These are phyloP conservation scores for Phanerodontia chrysosporium DNA, from an alignment of 768 basidiomycete genomes.

Conservation along the genomic window DNA sequence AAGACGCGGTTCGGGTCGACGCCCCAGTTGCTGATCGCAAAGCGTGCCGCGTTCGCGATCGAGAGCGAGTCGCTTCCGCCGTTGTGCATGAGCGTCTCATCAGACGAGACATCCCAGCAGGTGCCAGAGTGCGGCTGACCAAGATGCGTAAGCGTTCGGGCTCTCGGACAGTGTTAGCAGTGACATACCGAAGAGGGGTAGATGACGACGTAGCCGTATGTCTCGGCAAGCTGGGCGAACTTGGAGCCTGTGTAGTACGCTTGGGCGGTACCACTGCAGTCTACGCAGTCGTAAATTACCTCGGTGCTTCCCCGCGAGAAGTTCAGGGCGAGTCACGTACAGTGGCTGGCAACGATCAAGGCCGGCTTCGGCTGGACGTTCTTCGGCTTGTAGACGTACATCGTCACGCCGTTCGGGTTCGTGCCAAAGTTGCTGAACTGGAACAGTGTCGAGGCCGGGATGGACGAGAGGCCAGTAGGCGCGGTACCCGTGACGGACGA, in stretches of 20 bases:
- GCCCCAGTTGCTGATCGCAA: conserved; percentile 43
- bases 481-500: neutral
- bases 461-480: neutral
- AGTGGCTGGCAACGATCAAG: conserved; percentile 44
- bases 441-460: neutral
- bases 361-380: conserved; percentile 30
- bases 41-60: conserved; percentile 44
- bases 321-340: conserved; percentile 1
- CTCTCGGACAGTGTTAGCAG: conserved; percentile 25
- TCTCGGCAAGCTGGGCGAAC: conserved; percentile 47
- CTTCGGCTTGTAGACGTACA: conserved; percentile 37
- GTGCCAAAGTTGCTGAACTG: conserved; percentile 36
- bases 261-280: conserved; percentile 48
- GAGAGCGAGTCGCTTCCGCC: conserved; percentile 51
- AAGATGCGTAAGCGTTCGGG: neutral
- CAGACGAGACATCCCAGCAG: conserved; percentile 53
- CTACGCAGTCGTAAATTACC: neutral
- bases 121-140: conserved; percentile 20
- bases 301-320: rapidly evolving
- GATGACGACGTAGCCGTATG: conserved; percentile 47
- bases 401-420: conserved; percentile 49
- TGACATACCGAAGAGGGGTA: conserved; percentile 33
- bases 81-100: conserved; percentile 49
- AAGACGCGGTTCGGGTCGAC: conserved; percentile 45
- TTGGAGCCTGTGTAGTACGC: conserved; percentile 46